Conservation (phyloP, 441 rosid species). For the Pelargonium cotyledonis region DNA sequence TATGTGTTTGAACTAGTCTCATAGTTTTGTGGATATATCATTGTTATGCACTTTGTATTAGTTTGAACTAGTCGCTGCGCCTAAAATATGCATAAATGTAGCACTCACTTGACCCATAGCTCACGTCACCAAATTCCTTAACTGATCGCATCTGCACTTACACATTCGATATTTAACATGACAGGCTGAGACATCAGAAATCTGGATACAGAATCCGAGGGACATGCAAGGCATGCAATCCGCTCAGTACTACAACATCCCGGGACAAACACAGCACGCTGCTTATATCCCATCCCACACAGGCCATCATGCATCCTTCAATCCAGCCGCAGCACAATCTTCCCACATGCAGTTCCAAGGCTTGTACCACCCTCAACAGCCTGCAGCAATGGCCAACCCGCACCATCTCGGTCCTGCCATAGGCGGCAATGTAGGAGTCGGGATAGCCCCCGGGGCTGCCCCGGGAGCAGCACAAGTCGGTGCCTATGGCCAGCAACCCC, state of each 20-base stretch:
- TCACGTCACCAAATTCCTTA: too few species aligned
- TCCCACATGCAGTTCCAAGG: conserved; percentile 91
- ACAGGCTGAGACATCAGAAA: conserved; percentile 83
- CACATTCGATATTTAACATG: not conserved
- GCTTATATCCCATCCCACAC: conserved; percentile 75
- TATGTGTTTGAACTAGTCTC: too few species aligned
- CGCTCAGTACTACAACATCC: conserved; percentile 63
- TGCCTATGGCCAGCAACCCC: conserved; percentile 73
- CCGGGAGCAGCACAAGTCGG: conserved; percentile 67
- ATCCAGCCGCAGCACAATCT: conserved; percentile 69
- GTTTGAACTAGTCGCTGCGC: too few species aligned
- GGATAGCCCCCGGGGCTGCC: conserved; percentile 25
- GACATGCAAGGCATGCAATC: conserved; percentile 34
- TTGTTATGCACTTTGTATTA: too few species aligned
- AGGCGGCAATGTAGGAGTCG: too few species aligned
- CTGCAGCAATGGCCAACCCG: conserved; percentile 59
- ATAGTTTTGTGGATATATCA: too few species aligned
- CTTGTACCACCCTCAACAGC: conserved; percentile 62
- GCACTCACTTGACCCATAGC: too few species aligned
- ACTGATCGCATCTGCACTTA: too few species aligned
- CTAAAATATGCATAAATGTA: too few species aligned
- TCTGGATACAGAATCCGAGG: conserved; percentile 86
- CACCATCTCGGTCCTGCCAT: conserved; percentile 65
- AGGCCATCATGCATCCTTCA: conserved; percentile 60
- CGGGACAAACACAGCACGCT: conserved; percentile 77